These are phyloP conservation scores for Podila epigama DNA, from an alignment of 192 early-diverging fungal genomes.

Conservation along the genomic window DNA sequence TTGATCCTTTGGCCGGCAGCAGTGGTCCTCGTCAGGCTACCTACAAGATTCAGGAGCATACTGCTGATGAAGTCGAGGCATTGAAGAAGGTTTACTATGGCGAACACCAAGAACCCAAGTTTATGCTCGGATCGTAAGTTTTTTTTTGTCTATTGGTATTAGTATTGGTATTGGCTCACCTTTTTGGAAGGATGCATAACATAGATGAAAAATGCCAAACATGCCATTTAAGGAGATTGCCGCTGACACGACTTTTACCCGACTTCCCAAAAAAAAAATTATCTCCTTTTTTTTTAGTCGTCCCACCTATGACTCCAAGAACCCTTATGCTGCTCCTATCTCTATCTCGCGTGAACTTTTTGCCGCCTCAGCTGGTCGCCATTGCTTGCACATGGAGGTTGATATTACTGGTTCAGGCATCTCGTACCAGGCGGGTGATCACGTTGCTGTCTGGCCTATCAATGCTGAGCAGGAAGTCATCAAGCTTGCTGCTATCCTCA, in stretches of 20 bases:
- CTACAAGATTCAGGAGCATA: constrained; percentile 64
- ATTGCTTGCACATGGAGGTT: constrained; percentile 95
- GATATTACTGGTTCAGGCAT: constrained; percentile 83
- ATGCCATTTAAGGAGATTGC: neutral
- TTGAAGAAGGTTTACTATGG: constrained; percentile 56
- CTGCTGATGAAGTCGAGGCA: constrained; percentile 25
- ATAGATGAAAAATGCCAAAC: neutral
- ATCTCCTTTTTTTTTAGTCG: constrained; percentile 27
- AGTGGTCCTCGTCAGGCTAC: constrained; percentile 50
- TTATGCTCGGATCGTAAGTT: constrained; percentile 51
- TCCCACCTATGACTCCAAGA: constrained; percentile 81
- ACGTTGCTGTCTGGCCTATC: constrained; percentile 90
- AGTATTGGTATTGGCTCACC: neutral
- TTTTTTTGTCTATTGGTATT: neutral
- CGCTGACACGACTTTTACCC: constrained; percentile 16
- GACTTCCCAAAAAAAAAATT: too few species aligned
- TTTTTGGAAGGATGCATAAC: constrained; percentile 3
- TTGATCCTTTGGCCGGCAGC: constrained; percentile 58
- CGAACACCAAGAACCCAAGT: constrained; percentile 55
- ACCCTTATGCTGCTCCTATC: constrained; percentile 83
- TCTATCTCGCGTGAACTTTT: constrained; percentile 73
- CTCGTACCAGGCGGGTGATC: constrained; percentile 93
- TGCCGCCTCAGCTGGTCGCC: constrained; percentile 65
- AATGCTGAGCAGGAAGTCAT: constrained; percentile 85
- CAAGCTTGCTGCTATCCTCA: constrained; percentile 67